phyloP scores from a whole-genome alignment of 2,329 filamentous ascomycete species.

The Phialophora chinensis region DNA sequence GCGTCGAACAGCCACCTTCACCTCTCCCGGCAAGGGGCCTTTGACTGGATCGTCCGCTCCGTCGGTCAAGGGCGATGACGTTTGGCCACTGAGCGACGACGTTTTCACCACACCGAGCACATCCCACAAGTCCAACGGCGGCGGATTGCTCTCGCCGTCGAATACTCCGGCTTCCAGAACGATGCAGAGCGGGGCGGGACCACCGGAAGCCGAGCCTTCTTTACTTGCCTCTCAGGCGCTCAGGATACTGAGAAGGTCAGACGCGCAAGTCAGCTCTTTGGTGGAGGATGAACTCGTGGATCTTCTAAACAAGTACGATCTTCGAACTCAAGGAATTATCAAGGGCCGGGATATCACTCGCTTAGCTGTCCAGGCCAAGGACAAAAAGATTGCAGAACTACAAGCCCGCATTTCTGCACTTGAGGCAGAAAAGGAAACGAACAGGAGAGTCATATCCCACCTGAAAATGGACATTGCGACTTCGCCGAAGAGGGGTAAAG shows the following conservation, averaged over 20 bases:
- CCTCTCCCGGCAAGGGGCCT: conserved; percentile 49
- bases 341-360: conserved; percentile 71
- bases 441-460: conserved; percentile 53
- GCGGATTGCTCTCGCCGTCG: conserved; percentile 35
- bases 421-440: conserved; percentile 62
- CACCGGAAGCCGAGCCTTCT: conserved; percentile 43
- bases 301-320: conserved; percentile 62
- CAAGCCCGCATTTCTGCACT: conserved; percentile 67
- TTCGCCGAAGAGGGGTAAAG: conserved; percentile 33
- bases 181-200: conserved; percentile 1
- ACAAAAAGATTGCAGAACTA: conserved; percentile 69
- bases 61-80: conserved; percentile 18
- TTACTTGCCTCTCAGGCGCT: conserved; percentile 42
- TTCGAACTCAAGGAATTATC: conserved; percentile 65
- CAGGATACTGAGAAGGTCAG: conserved; percentile 43
- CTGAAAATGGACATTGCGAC: conserved; percentile 43
- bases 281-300: conserved; percentile 47
- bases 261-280: conserved; percentile 43
- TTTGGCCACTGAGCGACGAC: conserved; percentile 35
- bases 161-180: conserved; percentile 25
- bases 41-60: conserved; percentile 39
- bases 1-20: conserved; percentile 42
- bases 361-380: conserved; percentile 66
- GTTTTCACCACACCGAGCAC: conserved; percentile 37
- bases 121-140: conserved; percentile 23